phyloP scores from a whole-genome alignment of 805 yeast genomes.

The Candida jianshihensis region DNA sequence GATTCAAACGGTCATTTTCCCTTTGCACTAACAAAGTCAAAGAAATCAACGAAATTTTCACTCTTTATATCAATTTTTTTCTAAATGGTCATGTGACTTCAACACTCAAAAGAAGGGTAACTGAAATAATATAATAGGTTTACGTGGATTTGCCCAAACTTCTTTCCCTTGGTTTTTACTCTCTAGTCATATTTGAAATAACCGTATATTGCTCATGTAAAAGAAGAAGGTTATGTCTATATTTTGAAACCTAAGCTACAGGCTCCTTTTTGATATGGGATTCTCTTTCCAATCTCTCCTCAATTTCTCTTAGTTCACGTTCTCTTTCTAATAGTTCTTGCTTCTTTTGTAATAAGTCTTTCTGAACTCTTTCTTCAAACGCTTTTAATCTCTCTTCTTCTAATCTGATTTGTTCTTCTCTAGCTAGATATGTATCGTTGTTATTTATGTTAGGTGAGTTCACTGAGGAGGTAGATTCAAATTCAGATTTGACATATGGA shows the following conservation, averaged over 20 bases:
- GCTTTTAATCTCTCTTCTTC: slow-evolving; percentile 86
- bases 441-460: slow-evolving; percentile 12
- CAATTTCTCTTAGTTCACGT: slow-evolving; percentile 77
- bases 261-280: slow-evolving; percentile 29
- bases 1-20: too few relatives aligned
- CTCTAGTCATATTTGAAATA: too few relatives aligned
- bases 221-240: too few relatives aligned
- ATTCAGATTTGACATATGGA: slow-evolving; percentile 21
- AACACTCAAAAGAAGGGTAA: too few relatives aligned
- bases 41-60: too few relatives aligned
- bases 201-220: too few relatives aligned
- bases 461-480: slow-evolving; percentile 8
- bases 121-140: too few relatives aligned
- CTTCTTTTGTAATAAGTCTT: slow-evolving; percentile 72
- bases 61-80: too few relatives aligned
- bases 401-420: slow-evolving; percentile 83
- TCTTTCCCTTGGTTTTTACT: too few relatives aligned
- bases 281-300: slow-evolving; percentile 57
- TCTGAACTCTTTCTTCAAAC: slow-evolving; percentile 85
- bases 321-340: slow-evolving; percentile 81
- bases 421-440: slow-evolving; percentile 43
- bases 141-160: too few relatives aligned
- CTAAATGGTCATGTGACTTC: too few relatives aligned
- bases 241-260: neutral
- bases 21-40: too few relatives aligned